Evolutionary conservation across 2,329 filamentous ascomycete genomes (phyloP).

Genomic region (Diaporthe vaccinii): DNA sequence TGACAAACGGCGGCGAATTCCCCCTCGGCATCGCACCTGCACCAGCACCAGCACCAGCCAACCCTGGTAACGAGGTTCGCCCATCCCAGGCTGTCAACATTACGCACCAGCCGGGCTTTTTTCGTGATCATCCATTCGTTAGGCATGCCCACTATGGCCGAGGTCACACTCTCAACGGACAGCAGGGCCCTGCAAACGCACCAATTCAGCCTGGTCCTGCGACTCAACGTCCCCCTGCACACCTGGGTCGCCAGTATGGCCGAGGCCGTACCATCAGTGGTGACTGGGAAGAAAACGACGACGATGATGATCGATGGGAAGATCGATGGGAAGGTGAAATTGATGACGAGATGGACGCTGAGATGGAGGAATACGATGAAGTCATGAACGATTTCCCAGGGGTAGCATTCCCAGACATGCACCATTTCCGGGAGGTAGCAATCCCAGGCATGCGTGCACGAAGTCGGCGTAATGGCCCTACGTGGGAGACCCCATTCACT

Average conservation of each 20-base stretch:
- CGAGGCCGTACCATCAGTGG: constrained; percentile 13
- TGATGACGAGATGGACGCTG: neutral
- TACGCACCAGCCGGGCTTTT: neutral
- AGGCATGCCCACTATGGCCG: neutral
- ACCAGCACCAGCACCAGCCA: neutral
- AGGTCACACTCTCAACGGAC: constrained; percentile 22
- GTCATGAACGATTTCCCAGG: neutral
- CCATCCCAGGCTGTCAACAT: neutral
- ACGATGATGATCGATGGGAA: neutral
- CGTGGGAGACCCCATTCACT: neutral
- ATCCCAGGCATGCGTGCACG: too few species aligned
- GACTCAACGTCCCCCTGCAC: neutral
- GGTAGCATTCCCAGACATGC: too few species aligned
- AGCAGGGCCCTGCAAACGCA: neutral
- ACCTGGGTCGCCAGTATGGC: neutral
- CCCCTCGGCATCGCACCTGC: neutral
- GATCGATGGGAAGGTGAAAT: too few species aligned
- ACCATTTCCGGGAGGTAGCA: too few species aligned
- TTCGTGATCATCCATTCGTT: too few species aligned
- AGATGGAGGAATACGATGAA: neutral
- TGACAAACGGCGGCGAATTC: constrained; percentile 37
- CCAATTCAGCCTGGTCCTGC: neutral
- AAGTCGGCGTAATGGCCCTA: neutral
- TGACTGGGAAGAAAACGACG: neutral
- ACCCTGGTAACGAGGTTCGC: neutral